These are phyloP conservation scores for Microbotryomycetes sp. DNA, from an alignment of 1,284 basidiomycete genomes.

Conservation along the genomic window DNA sequence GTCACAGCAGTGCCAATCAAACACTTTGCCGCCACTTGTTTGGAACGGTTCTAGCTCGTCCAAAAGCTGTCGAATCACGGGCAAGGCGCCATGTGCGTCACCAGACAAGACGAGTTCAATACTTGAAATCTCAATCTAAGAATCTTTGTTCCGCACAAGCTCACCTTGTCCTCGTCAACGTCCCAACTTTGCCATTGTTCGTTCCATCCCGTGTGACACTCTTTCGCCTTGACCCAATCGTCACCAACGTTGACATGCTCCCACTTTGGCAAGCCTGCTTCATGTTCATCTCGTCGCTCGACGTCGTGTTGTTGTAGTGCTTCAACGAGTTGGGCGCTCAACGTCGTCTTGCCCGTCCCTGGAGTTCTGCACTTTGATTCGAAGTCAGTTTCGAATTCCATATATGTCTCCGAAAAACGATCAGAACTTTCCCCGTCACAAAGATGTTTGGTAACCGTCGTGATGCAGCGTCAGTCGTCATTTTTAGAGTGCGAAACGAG, in stretches of 20 bases:
- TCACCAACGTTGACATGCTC: constrained; percentile 84
- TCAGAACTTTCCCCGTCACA: constrained; percentile 61
- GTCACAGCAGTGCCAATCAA: constrained; percentile 97
- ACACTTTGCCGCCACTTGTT: constrained; percentile 66
- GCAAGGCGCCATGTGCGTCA: neutral
- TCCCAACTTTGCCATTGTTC: constrained; percentile 91
- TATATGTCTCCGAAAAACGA: neutral
- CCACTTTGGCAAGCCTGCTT: constrained; percentile 47
- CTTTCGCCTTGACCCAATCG: constrained; percentile 67
- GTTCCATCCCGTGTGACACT: constrained; percentile 76
- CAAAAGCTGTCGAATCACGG: constrained; percentile 52
- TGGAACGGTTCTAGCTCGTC: constrained; percentile 67
- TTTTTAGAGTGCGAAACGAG: neutral
- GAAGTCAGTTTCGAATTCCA: neutral
- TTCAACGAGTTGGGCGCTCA: constrained; percentile 64
- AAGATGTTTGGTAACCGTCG: constrained; percentile 65
- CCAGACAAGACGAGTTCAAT: too few relatives aligned
- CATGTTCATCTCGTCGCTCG: constrained; percentile 50
- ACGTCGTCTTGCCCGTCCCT: constrained; percentile 74
- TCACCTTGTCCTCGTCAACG: constrained; percentile 94
- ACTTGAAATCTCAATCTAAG: too few relatives aligned
- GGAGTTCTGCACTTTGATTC: constrained; percentile 42
- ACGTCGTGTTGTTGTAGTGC: constrained; percentile 24
- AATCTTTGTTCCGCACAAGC: too few relatives aligned
- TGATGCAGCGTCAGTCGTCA: neutral